Percentiles rank a stretch among this genome's conserved stretches.
phyloP scores from a whole-genome alignment of 371 early-diverging fungal genomes.

The Zopfochytrium polystomum region DNA sequence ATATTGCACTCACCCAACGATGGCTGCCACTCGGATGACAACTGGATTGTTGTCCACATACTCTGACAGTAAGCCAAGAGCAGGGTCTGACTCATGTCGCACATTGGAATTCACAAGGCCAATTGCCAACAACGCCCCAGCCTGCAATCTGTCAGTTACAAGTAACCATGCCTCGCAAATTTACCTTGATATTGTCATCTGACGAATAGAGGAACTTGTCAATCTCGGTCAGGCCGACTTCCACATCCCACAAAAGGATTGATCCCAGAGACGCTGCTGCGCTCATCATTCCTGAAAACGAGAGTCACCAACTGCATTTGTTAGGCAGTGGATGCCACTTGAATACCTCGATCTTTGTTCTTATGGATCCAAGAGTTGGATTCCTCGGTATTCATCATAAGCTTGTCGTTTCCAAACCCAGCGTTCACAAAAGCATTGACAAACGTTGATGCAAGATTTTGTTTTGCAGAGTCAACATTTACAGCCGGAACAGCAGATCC shows the following conservation, averaged over 20 bases:
- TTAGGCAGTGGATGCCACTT: neutral
- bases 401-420: constrained; percentile 92
- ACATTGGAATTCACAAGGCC: constrained; percentile 89
- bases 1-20: constrained; percentile 57
- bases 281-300: constrained; percentile 71
- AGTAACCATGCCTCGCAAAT: neutral
- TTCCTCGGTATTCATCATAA: constrained; percentile 72
- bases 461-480: constrained; percentile 88
- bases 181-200: constrained; percentile 83
- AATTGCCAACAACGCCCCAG: constrained; percentile 94
- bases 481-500: constrained; percentile 56
- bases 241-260: constrained; percentile 92
- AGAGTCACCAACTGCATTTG: neutral
- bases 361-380: constrained; percentile 86
- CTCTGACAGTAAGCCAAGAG: constrained; percentile 86
- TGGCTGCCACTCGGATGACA: constrained; percentile 58
- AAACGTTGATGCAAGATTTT: constrained; percentile 93
- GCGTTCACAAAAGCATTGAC: constrained; percentile 98
- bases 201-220: constrained; percentile 89
- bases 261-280: constrained; percentile 92
- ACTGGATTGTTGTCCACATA: constrained; percentile 62
- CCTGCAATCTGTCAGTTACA: constrained; percentile 44
- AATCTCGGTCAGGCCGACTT: constrained; percentile 81
- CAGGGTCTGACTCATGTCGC: constrained; percentile 89
- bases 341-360: constrained; percentile 83